phyloP scores from a whole-genome alignment of 2,329 filamentous ascomycete genomes.

The Massarina eburnea region DNA sequence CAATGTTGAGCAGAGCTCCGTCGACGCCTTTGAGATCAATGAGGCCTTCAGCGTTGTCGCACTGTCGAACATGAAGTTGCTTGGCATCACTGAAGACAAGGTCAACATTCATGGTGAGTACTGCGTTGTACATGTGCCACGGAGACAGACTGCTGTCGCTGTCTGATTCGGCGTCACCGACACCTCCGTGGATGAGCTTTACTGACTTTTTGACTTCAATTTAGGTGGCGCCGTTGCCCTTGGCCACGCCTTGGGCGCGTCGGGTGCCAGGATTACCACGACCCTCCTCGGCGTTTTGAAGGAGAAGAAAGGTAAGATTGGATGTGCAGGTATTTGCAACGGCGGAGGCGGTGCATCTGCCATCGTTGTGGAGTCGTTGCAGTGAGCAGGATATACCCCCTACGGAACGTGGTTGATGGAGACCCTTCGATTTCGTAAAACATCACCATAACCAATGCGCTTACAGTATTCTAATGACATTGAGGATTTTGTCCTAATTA shows the following conservation, averaged over 20 bases:
- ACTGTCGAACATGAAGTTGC: slow-evolving; percentile 92
- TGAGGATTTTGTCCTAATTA: too few relatives aligned
- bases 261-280: slow-evolving; percentile 88
- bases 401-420: too few relatives aligned
- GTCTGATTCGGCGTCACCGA: too few relatives aligned
- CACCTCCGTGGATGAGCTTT: too few relatives aligned
- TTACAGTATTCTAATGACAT: too few relatives aligned
- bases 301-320: slow-evolving; percentile 91
- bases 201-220: too few relatives aligned
- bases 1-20: slow-evolving; percentile 71
- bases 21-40: slow-evolving; percentile 98
- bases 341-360: slow-evolving; percentile 94
- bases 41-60: slow-evolving; percentile 98
- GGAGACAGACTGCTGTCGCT: too few relatives aligned
- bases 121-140: too few relatives aligned
- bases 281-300: slow-evolving; percentile 86
- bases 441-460: too few relatives aligned
- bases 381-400: slow-evolving; percentile 24
- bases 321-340: slow-evolving; percentile 95
- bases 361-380: slow-evolving; percentile 74
- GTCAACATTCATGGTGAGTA: slow-evolving; percentile 92
- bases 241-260: slow-evolving; percentile 91
- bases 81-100: slow-evolving; percentile 76
- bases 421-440: too few relatives aligned
- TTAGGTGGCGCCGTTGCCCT: slow-evolving; percentile 96